Conservation (phyloP, 202 grass and related monocot genomes). For the Digitaria exilis region DNA sequence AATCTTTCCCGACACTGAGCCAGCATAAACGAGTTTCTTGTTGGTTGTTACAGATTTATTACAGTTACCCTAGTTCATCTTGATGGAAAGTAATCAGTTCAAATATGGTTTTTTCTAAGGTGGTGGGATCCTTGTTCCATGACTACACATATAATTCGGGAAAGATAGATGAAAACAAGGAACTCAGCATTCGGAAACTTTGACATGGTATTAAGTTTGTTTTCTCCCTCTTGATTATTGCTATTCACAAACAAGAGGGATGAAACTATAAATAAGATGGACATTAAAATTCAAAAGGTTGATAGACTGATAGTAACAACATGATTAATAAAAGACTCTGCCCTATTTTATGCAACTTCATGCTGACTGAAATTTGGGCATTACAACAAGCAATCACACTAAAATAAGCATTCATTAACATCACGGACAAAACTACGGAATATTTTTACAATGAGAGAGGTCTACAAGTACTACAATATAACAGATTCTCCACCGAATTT, state of each 20-base stretch:
- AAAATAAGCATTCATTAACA: neutral
- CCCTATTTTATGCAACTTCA: neutral
- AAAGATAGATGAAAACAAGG: neutral
- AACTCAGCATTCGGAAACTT: conserved; percentile 6
- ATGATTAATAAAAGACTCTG: conserved; percentile 5
- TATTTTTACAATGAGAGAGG: neutral
- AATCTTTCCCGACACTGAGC: neutral
- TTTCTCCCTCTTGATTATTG: too few relatives aligned
- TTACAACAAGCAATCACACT: neutral
- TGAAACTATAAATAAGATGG: conserved; percentile 27
- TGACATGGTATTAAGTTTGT: too few relatives aligned
- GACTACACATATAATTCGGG: neutral
- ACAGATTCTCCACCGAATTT: too few relatives aligned
- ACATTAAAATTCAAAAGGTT: conserved; percentile 19
- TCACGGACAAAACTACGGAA: neutral
- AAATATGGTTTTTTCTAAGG: neutral
- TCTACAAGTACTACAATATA: neutral
- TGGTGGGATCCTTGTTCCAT: neutral
- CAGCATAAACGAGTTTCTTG: neutral
- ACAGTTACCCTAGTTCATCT: neutral
- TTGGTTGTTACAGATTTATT: neutral
- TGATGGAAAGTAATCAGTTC: neutral
- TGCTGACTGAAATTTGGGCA: neutral
- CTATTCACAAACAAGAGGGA: neutral
- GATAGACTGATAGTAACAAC: neutral